Conservation (phyloP, 2,329 filamentous ascomycete genomes). For the Geoglossum cookeanum region DNA sequence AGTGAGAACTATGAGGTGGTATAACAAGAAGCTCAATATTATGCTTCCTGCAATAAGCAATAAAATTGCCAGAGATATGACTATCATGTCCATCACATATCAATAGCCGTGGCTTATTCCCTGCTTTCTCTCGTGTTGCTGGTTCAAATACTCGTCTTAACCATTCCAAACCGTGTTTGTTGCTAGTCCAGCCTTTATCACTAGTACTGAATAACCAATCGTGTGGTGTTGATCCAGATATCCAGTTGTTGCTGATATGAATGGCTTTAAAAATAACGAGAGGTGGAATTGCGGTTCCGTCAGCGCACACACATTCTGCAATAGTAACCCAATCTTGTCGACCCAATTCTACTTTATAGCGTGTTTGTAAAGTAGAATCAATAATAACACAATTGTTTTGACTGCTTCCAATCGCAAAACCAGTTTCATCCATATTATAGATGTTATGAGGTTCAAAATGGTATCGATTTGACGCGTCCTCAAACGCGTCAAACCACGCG, state of each 20-base stretch:
- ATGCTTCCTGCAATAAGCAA: conserved; percentile 9
- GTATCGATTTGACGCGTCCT: too few relatives aligned
- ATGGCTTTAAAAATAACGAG: background rate
- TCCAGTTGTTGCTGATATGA: background rate
- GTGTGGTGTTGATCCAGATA: background rate
- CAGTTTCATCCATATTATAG: too few relatives aligned
- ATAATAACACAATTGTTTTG: too few relatives aligned
- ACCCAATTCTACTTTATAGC: too few relatives aligned
- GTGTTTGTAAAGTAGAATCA: too few relatives aligned
- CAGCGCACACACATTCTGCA: background rate
- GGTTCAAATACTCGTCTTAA: conserved; percentile 9
- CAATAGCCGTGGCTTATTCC: conserved; percentile 7
- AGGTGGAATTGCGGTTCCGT: background rate
- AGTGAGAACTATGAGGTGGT: conserved; percentile 12
- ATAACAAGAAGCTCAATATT: conserved; percentile 11
- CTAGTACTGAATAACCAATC: background rate
- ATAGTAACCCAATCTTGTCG: too few relatives aligned
- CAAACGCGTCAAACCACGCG: too few relatives aligned
- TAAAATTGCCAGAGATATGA: too few relatives aligned
- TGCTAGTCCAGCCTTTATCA: conserved; percentile 12
- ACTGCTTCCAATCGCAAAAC: too few relatives aligned
- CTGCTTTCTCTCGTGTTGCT: conserved; percentile 1
- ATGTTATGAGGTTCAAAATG: too few relatives aligned
- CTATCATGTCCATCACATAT: conserved; percentile 9
- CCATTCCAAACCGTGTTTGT: conserved; percentile 9